A percentile compares a stretch with the other conserved stretches of the same genome.
Conservation (phyloP, 352 stramenopile species). For the Globisporangium recalcitrans region DNA sequence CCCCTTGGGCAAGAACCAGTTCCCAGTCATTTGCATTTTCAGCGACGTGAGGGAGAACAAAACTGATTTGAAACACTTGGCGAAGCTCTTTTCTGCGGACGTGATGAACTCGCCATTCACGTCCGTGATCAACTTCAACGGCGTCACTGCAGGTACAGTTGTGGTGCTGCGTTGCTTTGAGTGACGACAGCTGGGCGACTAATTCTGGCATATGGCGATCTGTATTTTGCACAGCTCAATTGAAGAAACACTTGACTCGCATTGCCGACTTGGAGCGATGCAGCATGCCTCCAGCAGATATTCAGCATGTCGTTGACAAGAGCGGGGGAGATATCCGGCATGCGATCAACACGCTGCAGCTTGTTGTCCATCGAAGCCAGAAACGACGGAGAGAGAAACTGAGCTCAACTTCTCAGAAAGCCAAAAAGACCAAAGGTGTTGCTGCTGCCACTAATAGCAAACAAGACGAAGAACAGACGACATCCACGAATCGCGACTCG, state of each 20-base stretch:
- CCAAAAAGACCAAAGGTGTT: background rate
- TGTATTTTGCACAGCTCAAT: conserved; percentile 26
- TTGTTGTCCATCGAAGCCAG: conserved; percentile 15
- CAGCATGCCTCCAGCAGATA: conserved; percentile 20
- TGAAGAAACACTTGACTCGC: conserved; percentile 65
- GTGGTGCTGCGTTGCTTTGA: background rate
- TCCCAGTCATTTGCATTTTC: conserved; percentile 75
- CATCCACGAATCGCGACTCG: conserved; percentile 36
- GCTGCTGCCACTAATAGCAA: background rate
- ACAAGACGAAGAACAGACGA: conserved; percentile 3
- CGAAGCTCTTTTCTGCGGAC: conserved; percentile 54
- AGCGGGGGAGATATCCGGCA: conserved; percentile 77
- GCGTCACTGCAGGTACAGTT: conserved; percentile 56
- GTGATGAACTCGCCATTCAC: conserved; percentile 66
- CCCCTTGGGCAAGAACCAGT: conserved; percentile 26
- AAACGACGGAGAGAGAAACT: conserved; percentile 14
- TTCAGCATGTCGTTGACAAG: conserved; percentile 49
- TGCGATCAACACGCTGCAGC: conserved; percentile 73
- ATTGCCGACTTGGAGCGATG: conserved; percentile 36
- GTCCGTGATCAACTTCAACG: conserved; percentile 74
- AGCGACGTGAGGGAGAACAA: conserved; percentile 77
- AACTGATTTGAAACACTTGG: conserved; percentile 58
- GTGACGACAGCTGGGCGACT: background rate
- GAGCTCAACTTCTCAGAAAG: conserved; percentile 1
- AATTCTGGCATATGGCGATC: background rate